These are phyloP conservation scores for Cladophialophora yegresii DNA, from an alignment of 2,329 filamentous ascomycete species.

Conservation along the genomic window DNA sequence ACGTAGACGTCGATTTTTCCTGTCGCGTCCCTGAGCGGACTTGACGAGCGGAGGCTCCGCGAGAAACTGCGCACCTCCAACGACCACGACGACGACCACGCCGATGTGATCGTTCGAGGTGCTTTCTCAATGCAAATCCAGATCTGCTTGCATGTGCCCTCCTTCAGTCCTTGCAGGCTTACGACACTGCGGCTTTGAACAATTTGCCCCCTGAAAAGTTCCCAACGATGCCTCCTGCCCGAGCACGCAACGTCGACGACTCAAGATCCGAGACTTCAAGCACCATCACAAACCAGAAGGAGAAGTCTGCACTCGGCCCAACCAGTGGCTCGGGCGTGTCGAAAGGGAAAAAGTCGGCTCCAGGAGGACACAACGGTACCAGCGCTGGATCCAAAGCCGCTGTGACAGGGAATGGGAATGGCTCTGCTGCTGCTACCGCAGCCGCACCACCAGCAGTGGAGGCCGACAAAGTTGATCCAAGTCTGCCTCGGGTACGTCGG, in stretches of 20 bases:
- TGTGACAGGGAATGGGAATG: conserved; percentile 25
- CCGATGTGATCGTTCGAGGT: neutral
- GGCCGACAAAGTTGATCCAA: conserved; percentile 27
- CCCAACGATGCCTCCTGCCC: conserved; percentile 49
- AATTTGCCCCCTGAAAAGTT: neutral
- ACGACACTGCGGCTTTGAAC: neutral
- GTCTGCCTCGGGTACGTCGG: conserved; percentile 41
- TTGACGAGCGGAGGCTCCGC: neutral
- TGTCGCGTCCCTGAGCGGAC: conserved; percentile 8
- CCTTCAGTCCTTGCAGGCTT: neutral
- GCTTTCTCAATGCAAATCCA: neutral
- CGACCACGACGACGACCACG: neutral
- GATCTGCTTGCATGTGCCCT: neutral
- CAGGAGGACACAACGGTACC: conserved; percentile 12
- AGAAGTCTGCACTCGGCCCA: conserved; percentile 21
- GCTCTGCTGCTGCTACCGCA: conserved; percentile 35
- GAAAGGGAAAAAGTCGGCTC: conserved; percentile 26
- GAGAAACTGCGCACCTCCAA: neutral
- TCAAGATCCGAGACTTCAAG: conserved; percentile 53
- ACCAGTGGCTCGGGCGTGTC: conserved; percentile 23
- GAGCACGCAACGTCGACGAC: conserved; percentile 50
- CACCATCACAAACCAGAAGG: conserved; percentile 43
- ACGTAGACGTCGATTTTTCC: neutral
- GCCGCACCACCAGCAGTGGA: conserved; percentile 36
- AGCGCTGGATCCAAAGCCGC: conserved; percentile 34